A percentile compares a stretch with the other conserved stretches of the same genome.
Conservation (phyloP, 306 rosid genomes). For the Cucurbita ficifolia region DNA sequence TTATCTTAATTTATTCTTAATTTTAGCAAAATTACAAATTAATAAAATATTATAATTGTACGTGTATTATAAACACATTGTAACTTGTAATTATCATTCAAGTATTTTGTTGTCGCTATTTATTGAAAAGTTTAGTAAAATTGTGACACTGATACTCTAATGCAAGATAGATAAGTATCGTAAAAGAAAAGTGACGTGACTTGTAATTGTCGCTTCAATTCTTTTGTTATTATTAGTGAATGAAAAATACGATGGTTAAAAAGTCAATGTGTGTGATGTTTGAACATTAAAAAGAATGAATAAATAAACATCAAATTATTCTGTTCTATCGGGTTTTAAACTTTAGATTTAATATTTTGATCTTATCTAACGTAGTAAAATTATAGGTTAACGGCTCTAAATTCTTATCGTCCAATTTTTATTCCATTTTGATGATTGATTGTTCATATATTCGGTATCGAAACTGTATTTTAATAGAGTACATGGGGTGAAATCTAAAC, state of each 20-base stretch:
- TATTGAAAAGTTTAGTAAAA: neutral
- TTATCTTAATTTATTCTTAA: neutral
- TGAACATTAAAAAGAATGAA: neutral
- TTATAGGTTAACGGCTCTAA: neutral
- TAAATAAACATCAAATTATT: neutral
- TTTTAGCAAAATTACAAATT: neutral
- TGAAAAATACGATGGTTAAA: neutral
- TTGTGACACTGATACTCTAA: neutral
- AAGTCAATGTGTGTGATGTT: neutral
- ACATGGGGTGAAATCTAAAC: too few relatives aligned
- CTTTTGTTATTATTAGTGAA: neutral
- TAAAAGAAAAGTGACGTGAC: neutral
- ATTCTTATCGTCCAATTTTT: neutral
- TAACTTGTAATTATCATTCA: neutral
- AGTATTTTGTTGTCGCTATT: neutral
- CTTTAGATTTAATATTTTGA: neutral
- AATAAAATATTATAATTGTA: neutral
- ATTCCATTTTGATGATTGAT: neutral
- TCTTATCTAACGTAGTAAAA: neutral
- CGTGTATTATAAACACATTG: too few relatives aligned
- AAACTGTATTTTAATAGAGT: too few relatives aligned
- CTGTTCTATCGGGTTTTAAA: neutral
- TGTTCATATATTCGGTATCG: neutral
- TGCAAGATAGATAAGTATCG: neutral
- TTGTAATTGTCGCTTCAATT: neutral